Evolutionary conservation across 2,329 filamentous ascomycete species (phyloP).

Genomic region (Aspergillus sp.): DNA sequence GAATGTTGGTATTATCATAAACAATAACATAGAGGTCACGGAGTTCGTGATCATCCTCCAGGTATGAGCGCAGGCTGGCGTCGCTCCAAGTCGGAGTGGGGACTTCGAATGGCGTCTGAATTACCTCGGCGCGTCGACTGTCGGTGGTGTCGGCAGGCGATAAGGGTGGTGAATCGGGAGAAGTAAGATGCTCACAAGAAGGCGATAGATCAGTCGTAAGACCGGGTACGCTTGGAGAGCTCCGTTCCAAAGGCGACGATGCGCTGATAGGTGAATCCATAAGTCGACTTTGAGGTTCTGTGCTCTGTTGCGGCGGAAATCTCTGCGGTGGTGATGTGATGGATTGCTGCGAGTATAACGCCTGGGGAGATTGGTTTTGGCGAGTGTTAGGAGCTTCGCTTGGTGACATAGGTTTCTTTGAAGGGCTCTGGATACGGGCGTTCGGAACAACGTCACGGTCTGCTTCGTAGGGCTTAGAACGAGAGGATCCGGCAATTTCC

Average conservation of each 20-base stretch:
- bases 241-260: constrained; percentile 62
- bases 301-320: constrained; percentile 28
- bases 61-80: constrained; percentile 80
- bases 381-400: constrained; percentile 22
- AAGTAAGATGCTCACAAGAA: constrained; percentile 65
- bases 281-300: constrained; percentile 51
- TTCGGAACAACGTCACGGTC: constrained; percentile 26
- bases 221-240: constrained; percentile 59
- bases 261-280: constrained; percentile 73
- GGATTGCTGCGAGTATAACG: constrained; percentile 23
- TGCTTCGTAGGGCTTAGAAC: constrained; percentile 26
- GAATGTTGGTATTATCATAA: constrained; percentile 85
- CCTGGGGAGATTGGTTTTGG: constrained; percentile 15
- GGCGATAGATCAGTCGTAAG: constrained; percentile 74
- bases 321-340: constrained; percentile 37
- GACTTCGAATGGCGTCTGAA: constrained; percentile 59
- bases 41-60: constrained; percentile 87
- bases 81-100: constrained; percentile 79
- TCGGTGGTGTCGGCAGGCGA: constrained; percentile 41
- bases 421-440: constrained; percentile 26
- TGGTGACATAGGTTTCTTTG: constrained; percentile 26
- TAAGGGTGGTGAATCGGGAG: constrained; percentile 66
- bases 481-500: constrained; percentile 27
- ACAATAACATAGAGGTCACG: constrained; percentile 89
- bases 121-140: constrained; percentile 41